phyloP scores from a whole-genome alignment of 202 grass and related monocot genomes.

The Hordeum pubiflorum region DNA sequence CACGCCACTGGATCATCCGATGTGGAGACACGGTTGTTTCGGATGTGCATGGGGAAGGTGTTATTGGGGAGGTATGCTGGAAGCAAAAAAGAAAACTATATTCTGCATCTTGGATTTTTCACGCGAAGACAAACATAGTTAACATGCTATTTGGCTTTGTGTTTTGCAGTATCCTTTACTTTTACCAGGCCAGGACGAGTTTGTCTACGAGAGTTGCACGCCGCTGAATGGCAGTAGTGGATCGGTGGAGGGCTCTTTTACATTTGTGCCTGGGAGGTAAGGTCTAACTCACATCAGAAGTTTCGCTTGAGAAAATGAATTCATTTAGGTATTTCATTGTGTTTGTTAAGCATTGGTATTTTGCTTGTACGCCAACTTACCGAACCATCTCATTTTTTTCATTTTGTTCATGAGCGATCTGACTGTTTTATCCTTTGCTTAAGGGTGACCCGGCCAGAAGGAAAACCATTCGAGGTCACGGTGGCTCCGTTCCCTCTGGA shows the following conservation, averaged over 20 bases:
- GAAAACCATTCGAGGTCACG: conserved; percentile 60
- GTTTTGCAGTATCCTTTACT: conserved; percentile 69
- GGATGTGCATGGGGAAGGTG: conserved; percentile 64
- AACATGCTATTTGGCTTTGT: not conserved
- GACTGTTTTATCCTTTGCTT: conserved; percentile 5
- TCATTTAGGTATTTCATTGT: not conserved
- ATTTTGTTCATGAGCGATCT: not conserved
- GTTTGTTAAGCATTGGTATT: not conserved
- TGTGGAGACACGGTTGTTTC: conserved; percentile 33
- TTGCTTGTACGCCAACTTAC: not conserved
- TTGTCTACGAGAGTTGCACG: conserved; percentile 82
- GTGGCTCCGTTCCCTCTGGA: conserved; percentile 55
- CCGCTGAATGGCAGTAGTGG: conserved; percentile 42
- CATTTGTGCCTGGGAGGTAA: conserved; percentile 93
- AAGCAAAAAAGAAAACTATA: not conserved
- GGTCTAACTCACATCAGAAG: not conserved
- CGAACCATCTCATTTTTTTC: not conserved
- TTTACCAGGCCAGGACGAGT: conserved; percentile 60
- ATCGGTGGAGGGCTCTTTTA: conserved; percentile 80
- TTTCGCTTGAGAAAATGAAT: not conserved
- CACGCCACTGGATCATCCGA: conserved; percentile 75
- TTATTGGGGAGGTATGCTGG: conserved; percentile 68
- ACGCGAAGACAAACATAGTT: not conserved
- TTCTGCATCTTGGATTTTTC: not conserved
- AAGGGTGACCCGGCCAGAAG: conserved; percentile 72